Base-by-base conservation (phyloP, 768 basidiomycete genomes). In the Psilocybe azurescens region DNA sequence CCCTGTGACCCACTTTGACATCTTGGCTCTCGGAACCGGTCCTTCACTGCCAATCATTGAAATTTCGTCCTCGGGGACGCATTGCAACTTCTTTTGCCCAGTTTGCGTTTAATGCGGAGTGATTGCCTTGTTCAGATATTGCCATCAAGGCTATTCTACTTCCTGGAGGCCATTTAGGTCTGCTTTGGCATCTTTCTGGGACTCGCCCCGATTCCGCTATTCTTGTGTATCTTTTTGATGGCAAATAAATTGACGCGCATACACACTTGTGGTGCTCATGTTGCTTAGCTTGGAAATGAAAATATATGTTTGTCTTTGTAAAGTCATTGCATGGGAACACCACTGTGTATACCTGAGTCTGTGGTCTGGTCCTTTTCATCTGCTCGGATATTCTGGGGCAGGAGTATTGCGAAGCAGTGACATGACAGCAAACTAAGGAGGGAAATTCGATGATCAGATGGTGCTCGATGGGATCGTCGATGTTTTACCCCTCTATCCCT, bases 401-500 rank as follows among this genome's bases (percentile, higher is more conserved):
- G 39, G 59, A 55, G 53, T 32, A 48, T 53, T 44, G 51, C 28
- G 39, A 56, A 20, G 51, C 11, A 59, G 61, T 83, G 81, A 77
- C 82, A 77, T 81, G 83, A 83, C 83, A 83, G 74, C 71, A 79
- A 76, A 65, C 74, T 77, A 79, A 70, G 67, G 72, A 77, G 68
- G 67, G 54, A 61, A 14, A 56, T 60, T 53, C 28, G 28, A 64
- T 62, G 67, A 71, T 72, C 64, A 66, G 60, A 64, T 54, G 56
- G 61, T 20, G 61, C 66, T 70, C 64, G 69, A 75, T 74, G 69
- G 67, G 75, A 79, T 78, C 77, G 72, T 75, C 72, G 71, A 59
- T 66, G 58, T 61, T 60, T 67, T 63, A 64, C 62, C 56, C 62
- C 56, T 51, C 63, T 64, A 38, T 62, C 58, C 41, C 52, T 53